A percentile compares a stretch with the other conserved stretches of the same genome.
Conservation (phyloP, 805 yeast species). For the Naumovozyma dairenensis region DNA sequence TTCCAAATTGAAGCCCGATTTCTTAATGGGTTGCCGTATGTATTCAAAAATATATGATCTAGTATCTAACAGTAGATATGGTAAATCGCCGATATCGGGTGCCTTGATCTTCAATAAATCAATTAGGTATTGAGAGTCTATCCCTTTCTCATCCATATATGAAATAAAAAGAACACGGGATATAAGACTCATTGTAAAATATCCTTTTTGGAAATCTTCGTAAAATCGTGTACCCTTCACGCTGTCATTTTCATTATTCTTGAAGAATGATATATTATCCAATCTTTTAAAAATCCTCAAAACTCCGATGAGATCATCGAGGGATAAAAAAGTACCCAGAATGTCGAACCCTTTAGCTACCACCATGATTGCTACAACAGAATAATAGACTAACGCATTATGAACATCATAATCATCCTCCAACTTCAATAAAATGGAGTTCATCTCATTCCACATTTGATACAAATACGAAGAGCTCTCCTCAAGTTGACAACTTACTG, state of each 20-base stretch:
- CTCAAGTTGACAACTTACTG: no score
- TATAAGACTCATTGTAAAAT: conserved; percentile 4
- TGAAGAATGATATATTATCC: conserved; percentile 2
- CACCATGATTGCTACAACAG: conserved; percentile 6
- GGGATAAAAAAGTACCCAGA: no score
- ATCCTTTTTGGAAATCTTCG: conserved; percentile 5
- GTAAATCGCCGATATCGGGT: conserved; percentile 32
- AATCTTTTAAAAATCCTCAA: conserved; percentile 10
- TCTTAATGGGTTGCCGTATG: conserved; percentile 12
- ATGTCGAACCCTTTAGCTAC: conserved; percentile 7
- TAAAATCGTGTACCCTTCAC: conserved; percentile 8
- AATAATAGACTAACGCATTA: conserved; percentile 8
- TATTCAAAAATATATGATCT: conserved; percentile 13
- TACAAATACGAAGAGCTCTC: no score
- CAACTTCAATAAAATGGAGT: conserved; percentile 6
- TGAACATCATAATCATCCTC: conserved; percentile 12
- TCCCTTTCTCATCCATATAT: conserved; percentile 1
- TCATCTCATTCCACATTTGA: conserved; percentile 9
- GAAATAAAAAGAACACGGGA: conserved; percentile 3
- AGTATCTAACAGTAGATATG: conserved; percentile 9
- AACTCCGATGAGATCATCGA: conserved; percentile 9
- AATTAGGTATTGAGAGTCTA: conserved; percentile 53
- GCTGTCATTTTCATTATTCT: conserved; percentile 7
- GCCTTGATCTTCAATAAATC: conserved; percentile 61
- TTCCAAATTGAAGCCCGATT: conserved; percentile 13